Conservation (phyloP, 352 stramenopile species). For the Phytopythium boreale region DNA sequence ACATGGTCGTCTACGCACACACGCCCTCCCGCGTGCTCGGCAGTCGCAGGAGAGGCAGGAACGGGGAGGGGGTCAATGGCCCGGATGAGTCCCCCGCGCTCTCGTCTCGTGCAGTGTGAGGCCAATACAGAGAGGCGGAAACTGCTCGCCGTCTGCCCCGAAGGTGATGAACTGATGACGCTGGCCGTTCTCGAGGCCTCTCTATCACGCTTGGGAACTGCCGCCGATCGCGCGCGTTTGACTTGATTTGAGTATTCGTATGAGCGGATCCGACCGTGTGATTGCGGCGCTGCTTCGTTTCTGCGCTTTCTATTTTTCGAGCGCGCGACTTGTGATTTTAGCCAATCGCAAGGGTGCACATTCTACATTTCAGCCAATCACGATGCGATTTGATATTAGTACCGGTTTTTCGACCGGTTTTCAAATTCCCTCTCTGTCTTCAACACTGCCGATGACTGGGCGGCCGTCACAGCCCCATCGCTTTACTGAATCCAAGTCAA, state of each 20-base stretch:
- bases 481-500: neutral
- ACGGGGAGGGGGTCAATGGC: too few species aligned
- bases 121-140: neutral
- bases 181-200: neutral
- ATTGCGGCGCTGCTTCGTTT: slow-evolving; percentile 3
- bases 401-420: neutral
- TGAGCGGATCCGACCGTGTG: neutral
- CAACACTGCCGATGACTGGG: neutral
- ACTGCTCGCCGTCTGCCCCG: neutral
- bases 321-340: neutral
- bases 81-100: neutral
- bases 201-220: neutral
- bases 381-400: neutral
- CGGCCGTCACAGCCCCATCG: neutral
- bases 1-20: neutral
- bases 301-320: neutral
- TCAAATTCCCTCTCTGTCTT: neutral
- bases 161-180: neutral
- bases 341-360: neutral
- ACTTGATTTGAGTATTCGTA: neutral
- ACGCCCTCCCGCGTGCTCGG: neutral
- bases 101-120: neutral
- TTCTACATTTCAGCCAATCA: slow-evolving; percentile 1
- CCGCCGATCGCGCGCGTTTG: neutral
- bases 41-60: too few species aligned